Evolutionary conservation across 805 yeast genomes (phyloP), one percentile per base, ranked within the genome.

Genomic region (Vanderwaltozyma polyspora): DNA sequence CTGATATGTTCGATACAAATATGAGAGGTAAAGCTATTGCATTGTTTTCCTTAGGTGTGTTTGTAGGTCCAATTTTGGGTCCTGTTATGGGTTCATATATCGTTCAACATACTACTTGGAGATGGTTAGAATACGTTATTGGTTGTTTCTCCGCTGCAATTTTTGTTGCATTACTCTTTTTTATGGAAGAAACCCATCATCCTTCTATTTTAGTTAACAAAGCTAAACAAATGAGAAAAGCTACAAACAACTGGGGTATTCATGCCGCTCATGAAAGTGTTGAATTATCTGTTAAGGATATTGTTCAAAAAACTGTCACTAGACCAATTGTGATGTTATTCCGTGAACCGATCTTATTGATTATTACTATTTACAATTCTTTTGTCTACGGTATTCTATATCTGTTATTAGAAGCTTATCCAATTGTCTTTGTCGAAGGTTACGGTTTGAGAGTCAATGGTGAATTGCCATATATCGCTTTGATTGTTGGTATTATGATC

Each of bases 191-290:
- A 59, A 73, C 84, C 1, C 83, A 79, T 49, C 79, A 76, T 42
- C 83, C 84, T n/a, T 63, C 74, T 11, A 65, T 82, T 33, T 55
- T 81, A 37, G 71, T 66, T 15, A 46, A 63, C 17, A 79, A 80
- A 58, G 93, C 93, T 3, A 62, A 63, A 34, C 61, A 57, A 30
- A 64, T 83, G 50, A 70, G 86, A 46, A 62, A 68, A 45, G 62
- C 74, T 42, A 82, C 89, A 10, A 81, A 83, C 14, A 83, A 78
- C 60, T 81, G 91, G 91, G 81, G 81, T 28, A 73, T 82, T 33
- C 79, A 74, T 46, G 85, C 93, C 19, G 76, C 83, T 7, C 85
- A 77, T 48, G 91, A 81, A 48, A 72, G 67, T 40, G 69, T 70
- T 36, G 67, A 70, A 40, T 57, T 80, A 5, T 63, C 73, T 15